Evolutionary conservation across 208 protist genomes (phyloP), one percentile per base, ranked within the genome.

Genomic region (Tritrichomonas musculus): DNA sequence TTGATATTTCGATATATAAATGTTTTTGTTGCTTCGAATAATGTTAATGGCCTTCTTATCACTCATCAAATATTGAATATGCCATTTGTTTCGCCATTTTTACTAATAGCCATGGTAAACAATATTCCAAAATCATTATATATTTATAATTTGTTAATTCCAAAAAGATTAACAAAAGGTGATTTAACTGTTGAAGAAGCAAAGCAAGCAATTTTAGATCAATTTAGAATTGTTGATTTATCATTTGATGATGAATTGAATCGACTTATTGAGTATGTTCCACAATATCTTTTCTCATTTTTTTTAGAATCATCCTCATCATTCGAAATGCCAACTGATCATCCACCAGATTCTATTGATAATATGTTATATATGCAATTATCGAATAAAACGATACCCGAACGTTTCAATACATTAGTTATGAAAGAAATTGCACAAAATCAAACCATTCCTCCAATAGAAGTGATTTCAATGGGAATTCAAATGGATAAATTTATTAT

Each of bases 71-170:
- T 88, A 39, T 49, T 53, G 36, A 57, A 47, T 36, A 1, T 44
- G 17, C 77, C 77, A 57, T 88, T 20, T 57, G 27, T 57, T 57
- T 88, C 77, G 8, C 77, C 77, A 57, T 88, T 88, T 17, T 39
- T 44, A 14, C 33, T 88, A 20, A 20, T 57, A 20, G 77, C 77
- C 25, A 88, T 88, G 14, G 47, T 88, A n/a, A 88, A 39, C 44
- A 44, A 88, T 39, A 88, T 88, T 39, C 77, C 44, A 88, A 53
- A 11, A 47, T 39, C 33, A 27, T 36, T 33, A 20, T 57, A 88
- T 88, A n/a, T 88, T 11, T 88, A 53, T 57, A 88, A 57, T 88
- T 49, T 88, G n/a, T 88, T 88, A 88, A 88, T 88, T 88, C 77
- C 77, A 13, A 33, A 44, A 33, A 20, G n/a, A 88, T 36, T 88